Percentiles rank a stretch among this genome's conserved stretches.
Evolutionary conservation across 768 basidiomycete genomes (phyloP).

Genomic region (Pisolithus tinctorius): DNA sequence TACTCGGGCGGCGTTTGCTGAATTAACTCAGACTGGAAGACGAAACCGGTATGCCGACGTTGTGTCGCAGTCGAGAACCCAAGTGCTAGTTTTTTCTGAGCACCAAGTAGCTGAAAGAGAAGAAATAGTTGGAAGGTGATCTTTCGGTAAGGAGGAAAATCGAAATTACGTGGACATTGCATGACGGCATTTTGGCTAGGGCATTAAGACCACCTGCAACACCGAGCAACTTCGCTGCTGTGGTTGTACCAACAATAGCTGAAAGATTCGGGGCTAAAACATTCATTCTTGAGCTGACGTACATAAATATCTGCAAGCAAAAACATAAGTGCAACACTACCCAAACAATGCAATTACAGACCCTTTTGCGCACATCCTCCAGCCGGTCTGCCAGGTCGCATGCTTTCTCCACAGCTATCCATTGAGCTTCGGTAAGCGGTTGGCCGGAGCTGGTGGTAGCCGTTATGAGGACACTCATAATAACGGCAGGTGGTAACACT

Average conservation of each 20-base stretch:
- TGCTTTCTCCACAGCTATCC: slow-evolving; percentile 77
- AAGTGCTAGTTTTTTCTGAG: slow-evolving; percentile 85
- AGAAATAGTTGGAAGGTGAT: neutral
- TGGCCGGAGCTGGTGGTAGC: slow-evolving; percentile 87
- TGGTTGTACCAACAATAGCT: slow-evolving; percentile 96
- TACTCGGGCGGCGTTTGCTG: slow-evolving; percentile 83
- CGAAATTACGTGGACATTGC: slow-evolving; percentile 82
- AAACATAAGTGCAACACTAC: slow-evolving; percentile 1
- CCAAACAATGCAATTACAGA: slow-evolving; percentile 17
- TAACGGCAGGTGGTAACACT: slow-evolving; percentile 79
- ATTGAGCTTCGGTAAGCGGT: slow-evolving; percentile 59
- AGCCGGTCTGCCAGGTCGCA: slow-evolving; percentile 85
- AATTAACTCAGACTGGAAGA: slow-evolving; percentile 90
- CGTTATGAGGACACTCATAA: slow-evolving; percentile 95
- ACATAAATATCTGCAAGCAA: slow-evolving; percentile 82
- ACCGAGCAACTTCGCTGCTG: slow-evolving; percentile 96
- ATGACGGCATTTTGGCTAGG: slow-evolving; percentile 89
- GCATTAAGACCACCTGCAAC: slow-evolving; percentile 91
- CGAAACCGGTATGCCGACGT: slow-evolving; percentile 90
- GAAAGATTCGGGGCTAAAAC: slow-evolving; percentile 97
- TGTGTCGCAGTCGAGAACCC: slow-evolving; percentile 88
- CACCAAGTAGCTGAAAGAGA: slow-evolving; percentile 72
- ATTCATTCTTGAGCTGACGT: slow-evolving; percentile 99
- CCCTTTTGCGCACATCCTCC: slow-evolving; percentile 87
- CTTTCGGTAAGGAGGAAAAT: neutral